Evolutionary conservation across 2,329 filamentous ascomycete genomes (phyloP).

Genomic region (Triangularia setosa): DNA sequence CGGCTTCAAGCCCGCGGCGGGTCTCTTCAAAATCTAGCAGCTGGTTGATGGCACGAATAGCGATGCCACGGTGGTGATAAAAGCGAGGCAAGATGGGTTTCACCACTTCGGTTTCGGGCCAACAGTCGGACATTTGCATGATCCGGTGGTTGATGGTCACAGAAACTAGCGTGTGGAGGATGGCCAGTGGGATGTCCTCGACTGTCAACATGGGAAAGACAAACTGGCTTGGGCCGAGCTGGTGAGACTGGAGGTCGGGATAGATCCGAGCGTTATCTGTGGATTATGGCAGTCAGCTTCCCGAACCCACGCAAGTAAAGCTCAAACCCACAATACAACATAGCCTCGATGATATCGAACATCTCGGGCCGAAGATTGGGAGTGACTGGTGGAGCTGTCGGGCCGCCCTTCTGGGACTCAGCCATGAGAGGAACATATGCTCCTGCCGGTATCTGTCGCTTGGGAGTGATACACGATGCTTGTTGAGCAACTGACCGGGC

Average conservation of each 20-base stretch:
- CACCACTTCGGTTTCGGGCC: constrained; percentile 4
- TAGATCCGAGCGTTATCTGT: constrained; percentile 19
- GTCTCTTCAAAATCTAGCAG: constrained; percentile 10
- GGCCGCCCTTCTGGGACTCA: background rate
- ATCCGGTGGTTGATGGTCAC: constrained; percentile 17
- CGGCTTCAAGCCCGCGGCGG: constrained; percentile 1
- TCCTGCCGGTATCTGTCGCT: background rate
- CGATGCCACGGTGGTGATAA: constrained; percentile 20
- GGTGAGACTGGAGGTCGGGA: constrained; percentile 10
- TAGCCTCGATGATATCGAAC: constrained; percentile 19
- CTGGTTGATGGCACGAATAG: constrained; percentile 16
- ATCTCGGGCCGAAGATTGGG: constrained; percentile 13
- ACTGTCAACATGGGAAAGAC: constrained; percentile 1
- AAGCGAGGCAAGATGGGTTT: constrained; percentile 16
- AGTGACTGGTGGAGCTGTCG: background rate
- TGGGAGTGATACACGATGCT: background rate
- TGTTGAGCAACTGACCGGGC: background rate
- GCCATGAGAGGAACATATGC: no score
- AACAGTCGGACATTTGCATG: constrained; percentile 2
- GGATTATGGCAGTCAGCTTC: background rate
- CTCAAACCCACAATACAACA: constrained; percentile 17
- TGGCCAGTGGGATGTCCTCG: constrained; percentile 6
- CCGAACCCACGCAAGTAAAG: background rate
- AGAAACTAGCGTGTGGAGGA: constrained; percentile 17
- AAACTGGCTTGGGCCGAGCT: constrained; percentile 14